Evolutionary conservation across 352 stramenopile genomes (phyloP), one percentile per base, ranked within the genome.

Genomic region (Pythium apleroticum): DNA sequence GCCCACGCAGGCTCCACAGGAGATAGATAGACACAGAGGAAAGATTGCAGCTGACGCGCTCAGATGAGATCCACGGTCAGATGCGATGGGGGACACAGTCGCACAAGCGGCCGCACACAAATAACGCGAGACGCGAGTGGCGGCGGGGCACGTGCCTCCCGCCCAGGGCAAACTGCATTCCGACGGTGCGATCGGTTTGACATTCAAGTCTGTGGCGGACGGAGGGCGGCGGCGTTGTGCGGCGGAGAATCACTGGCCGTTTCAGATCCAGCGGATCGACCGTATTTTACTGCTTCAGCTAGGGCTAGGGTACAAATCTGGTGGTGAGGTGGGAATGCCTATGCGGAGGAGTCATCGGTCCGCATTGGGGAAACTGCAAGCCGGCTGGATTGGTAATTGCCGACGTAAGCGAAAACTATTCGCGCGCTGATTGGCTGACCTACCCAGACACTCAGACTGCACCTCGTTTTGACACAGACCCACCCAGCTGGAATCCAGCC

Each of bases 241-340:
- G 35, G 56, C 52, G 56, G 49, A 56, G 56, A 71, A 54, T 45
- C n/a, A 25, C 48, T 41, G 39, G 27, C 24, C 22, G 35, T 73
- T 70, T 74, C 58, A 61, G 22, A 41, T 33, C 17, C 28, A 48
- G 28, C 11, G n/a, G 39, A n/a, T 54, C 46, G 65, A 65, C 67
- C 65, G 54, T 65, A 71, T 73, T 57, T 27, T 39, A 41, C 37
- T 28, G 49, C 48, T 70, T 70, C 60, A 71, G 50, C 33, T 57
- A 67, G 62, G 58, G 68, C 14, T 71, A 66, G 65, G 72, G 45
- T 57, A 19, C 39, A 74, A 76, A 50, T 72, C 72, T 76, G 72
- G 72, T 78, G 72, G 72, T 78, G 67, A 66, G 53, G 57, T 73
- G 49, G 57, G 50, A 35, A 19, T 63, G 66, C 45, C 67, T 45